Evolutionary conservation across 2,329 filamentous ascomycete genomes (phyloP), one percentile per base, ranked within the genome.

Genomic region (Lachnellula cervina): DNA sequence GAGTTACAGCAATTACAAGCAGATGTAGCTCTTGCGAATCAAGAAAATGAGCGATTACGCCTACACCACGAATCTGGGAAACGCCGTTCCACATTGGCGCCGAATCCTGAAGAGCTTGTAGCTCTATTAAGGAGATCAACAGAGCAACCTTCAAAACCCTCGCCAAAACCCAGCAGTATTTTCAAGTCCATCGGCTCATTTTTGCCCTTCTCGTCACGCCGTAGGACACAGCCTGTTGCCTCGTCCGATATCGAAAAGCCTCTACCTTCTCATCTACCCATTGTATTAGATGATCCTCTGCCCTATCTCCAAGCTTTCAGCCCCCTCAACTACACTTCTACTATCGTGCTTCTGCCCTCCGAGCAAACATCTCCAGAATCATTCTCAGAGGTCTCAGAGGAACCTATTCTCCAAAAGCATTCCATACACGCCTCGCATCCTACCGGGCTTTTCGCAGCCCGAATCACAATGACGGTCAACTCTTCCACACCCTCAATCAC

Each of bases 231-330:
- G n/a, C 58, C 63, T 3, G 62, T 69, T 0, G 60, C 63, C 32
- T 53, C 68, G 11, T 67, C 71, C 11, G 66, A 74, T 4, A 64
- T 73, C 3, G 66, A 72, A 5, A 69, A 70, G 21, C 72, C 75
- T 2, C 68, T 80, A 0, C 73, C 79, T 7, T 88, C 86, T 1
- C 88, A 92, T 65, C 79, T 83, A 1, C 76, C 77, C 1, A 76
- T 91, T 72, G 77, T 80, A 0, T 77, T 87, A 1, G 74, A 78
- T 0, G 82, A 91, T 57, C 82, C 87, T 49, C 72, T 88, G 2
- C 83, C 86, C 0, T 90, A 87, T 61, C 76, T 92, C 0, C 81
- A 87, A 46, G 77, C 87, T 8, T 90, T 94, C 64, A 88, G 83
- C 0, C 82, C 87, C 0, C 77, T 94, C 14, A 75, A 75, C 0